Conservation (phyloP, 2,329 filamentous ascomycete genomes). For the Aspergillus felis region DNA sequence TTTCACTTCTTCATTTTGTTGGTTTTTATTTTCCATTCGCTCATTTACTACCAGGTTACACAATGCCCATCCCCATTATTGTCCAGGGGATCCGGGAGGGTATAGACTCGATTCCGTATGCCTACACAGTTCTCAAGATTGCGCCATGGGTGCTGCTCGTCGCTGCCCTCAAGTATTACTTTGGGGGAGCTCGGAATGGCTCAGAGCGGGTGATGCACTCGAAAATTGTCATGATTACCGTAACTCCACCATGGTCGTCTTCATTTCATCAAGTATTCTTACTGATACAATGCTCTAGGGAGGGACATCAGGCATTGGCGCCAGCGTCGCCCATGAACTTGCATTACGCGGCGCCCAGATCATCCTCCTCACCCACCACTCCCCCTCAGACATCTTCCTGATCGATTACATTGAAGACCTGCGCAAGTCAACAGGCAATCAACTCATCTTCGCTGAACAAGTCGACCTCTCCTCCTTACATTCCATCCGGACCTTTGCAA, state of each 20-base stretch:
- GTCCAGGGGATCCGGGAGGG: conserved; percentile 53
- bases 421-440: conserved; percentile 69
- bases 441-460: conserved; percentile 91
- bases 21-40: conserved; percentile 1
- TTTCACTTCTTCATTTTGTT: neutral
- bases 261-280: conserved; percentile 11
- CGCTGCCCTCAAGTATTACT: conserved; percentile 67
- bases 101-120: conserved; percentile 50
- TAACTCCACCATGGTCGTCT: conserved; percentile 31
- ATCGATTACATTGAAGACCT: conserved; percentile 90
- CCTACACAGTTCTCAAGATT: conserved; percentile 51
- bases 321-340: conserved; percentile 68
- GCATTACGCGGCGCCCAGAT: conserved; percentile 83
- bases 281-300: conserved; percentile 47
- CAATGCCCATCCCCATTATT: conserved; percentile 61
- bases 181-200: conserved; percentile 67
- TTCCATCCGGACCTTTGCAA: conserved; percentile 88
- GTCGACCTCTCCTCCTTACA: conserved; percentile 86
- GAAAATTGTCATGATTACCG: conserved; percentile 89
- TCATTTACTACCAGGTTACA: conserved; percentile 9
- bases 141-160: conserved; percentile 51
- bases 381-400: conserved; percentile 79
- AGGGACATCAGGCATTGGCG: conserved; percentile 89
- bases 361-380: conserved; percentile 78
- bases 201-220: conserved; percentile 85